Base-by-base conservation (phyloP, 106 monocot genomes). In the Posidonia australis region DNA sequence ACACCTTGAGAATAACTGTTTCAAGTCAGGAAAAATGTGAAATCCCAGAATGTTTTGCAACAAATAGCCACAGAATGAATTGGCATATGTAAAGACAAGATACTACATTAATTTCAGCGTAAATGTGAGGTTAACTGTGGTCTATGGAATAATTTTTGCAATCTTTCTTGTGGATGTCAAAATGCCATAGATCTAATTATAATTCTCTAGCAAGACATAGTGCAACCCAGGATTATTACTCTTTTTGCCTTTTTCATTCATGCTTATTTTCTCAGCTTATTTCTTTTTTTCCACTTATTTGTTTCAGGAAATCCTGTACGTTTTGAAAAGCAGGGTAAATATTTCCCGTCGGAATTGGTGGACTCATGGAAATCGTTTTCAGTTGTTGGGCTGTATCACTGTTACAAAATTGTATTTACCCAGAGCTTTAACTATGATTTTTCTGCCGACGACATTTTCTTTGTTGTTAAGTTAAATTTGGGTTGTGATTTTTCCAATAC, bases 291-390 rank as follows among this genome's bases (percentile, higher is more conserved):
- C 10, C 6, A 36, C 31, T 41, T 13, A 46, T 67, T 31, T 32
- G 9, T 30, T 55, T 11, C 59, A 75, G 79, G 60, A 61, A 25
- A n/a, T 29, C 45, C 63, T 62, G 2, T 62, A 41, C 74, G 57
- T 67, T 43, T 31, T 12, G 58, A 58, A 54, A 75, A 80, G 46
- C 78, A 83, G 17, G 64, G 60, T 31, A 46, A 70, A 9, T 84
- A 83, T 70, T 81, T 75, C 51, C 83, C 83, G 3, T 76, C 54
- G 7, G 76, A 81, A 54, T 58, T 87, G 6, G 53, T 88, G 1
- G 74, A 80, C 46, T 83, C 74, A 18, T 88, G 87, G 87, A 45
- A 46, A 23, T 46, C 80, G 2, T 88, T 81, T 78, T 70, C 26
- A 65, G 22, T 26, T 65, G 53, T 66, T 62, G 83, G 83, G 14